Base-by-base conservation (phyloP, 345 rosid species). In the Trapa bicornis region DNA sequence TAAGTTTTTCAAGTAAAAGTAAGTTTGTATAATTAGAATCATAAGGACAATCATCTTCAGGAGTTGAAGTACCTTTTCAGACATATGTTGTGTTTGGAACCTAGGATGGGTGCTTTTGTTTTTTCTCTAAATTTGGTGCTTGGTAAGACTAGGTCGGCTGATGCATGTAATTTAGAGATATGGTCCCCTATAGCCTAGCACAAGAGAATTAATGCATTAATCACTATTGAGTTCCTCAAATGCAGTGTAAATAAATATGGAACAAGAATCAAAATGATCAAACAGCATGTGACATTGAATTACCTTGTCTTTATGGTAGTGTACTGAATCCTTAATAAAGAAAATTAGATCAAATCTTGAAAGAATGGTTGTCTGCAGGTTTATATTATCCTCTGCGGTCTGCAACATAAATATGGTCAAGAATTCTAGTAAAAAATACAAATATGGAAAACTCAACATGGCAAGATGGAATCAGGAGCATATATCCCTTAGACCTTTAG, bases 301-400 rank as follows among this genome's bases (percentile, higher is more conserved):
- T 84, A 88, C 98, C 94, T 90, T 87, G 67, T 93, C 98, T 74
- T 92, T 96, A 64, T 76, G 67, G 73, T 80, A 88, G 81, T 87
- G 90, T 75, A 94, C 81, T 81, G 81, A 75, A 82, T 93, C 98
- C 74, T 93, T 93, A 70, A 93, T 96, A 35, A 93, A 90, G 75
- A 93, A 93, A 69, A 93, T 93, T 43, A 93, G 82, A 81, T 93
- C 96, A 80, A 93, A 93, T 80, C 98, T 83, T 68, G 98, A 93
- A 54, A 93, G 91, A 77, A 93, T 93, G 47, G 97, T 90, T 60
- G 98, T 87, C 78, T 93, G 97, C 80, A 93, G 77, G 77, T 93
- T 97, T 61, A 93, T 93, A 72, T 93, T 93, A 75, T 93, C 98
- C 74, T 90, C 96, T 45, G 97, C 89, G 66, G 97, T 82, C 94